phyloP scores from a whole-genome alignment of 495 filamentous ascomycete species.

The Umbilicaria muhlenbergii region DNA sequence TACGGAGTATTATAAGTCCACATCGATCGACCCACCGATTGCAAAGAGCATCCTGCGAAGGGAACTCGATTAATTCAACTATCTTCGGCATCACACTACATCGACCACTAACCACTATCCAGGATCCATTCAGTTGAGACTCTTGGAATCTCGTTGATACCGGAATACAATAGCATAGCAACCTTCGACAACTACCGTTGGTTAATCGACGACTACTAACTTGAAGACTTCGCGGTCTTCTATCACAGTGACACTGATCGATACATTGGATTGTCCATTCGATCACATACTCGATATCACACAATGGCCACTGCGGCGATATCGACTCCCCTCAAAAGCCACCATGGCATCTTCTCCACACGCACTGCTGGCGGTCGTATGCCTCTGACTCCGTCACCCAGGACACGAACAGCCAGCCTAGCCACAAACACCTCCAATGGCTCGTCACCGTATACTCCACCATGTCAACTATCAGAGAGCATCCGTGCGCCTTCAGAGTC shows the following conservation, averaged over 20 bases:
- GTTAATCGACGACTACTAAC: conserved; percentile 20
- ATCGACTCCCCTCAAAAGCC: conserved; percentile 86
- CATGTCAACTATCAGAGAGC: conserved; percentile 38
- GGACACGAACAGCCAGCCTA: conserved; percentile 34
- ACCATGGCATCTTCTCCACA: conserved; percentile 79
- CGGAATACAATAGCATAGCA: conserved; percentile 13
- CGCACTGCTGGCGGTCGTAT: conserved; percentile 89
- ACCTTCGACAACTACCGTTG: conserved; percentile 14
- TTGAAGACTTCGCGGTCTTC: conserved; percentile 6
- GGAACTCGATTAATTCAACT: conserved; percentile 31
- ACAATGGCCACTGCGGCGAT: conserved; percentile 80
- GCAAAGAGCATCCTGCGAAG: conserved; percentile 14
- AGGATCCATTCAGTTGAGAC: conserved; percentile 51
- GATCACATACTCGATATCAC: conserved; percentile 20
- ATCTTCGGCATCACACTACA: conserved; percentile 17
- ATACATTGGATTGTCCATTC: conserved; percentile 32
- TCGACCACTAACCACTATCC: conserved; percentile 32
- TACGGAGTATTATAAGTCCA: conserved; percentile 1
- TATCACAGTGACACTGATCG: conserved; percentile 19
- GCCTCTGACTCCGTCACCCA: conserved; percentile 85
- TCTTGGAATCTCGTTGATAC: conserved; percentile 35
- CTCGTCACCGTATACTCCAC: conserved; percentile 68
- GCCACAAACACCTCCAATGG: conserved; percentile 33
- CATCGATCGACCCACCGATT: conserved; percentile 24
- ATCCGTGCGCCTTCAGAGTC: conserved; percentile 42